Base-by-base conservation (phyloP, 2,329 filamentous ascomycete species). In the Thielaviopsis punctulata region DNA sequence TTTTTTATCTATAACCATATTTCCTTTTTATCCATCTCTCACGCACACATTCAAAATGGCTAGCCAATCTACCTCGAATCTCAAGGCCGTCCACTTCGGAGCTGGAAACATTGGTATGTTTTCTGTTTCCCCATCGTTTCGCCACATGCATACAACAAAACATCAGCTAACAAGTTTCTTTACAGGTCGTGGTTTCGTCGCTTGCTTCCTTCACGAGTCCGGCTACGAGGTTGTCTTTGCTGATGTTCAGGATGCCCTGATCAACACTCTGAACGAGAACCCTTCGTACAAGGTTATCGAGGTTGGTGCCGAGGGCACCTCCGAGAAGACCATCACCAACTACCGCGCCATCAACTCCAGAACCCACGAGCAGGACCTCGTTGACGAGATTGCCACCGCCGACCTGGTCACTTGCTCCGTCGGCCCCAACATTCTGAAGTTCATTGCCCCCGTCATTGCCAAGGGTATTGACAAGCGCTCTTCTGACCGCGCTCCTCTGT, bases 281-380 rank as follows among this genome's bases (percentile, higher is more conserved):
- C 73, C 80, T 52, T 84, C 79, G 13, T 98, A 96, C 76, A 81
- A 83, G 58, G 90, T 98, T 64, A 93, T 90, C 55, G 89, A 95
- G 70, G 87, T 95, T 60, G 88, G 88, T 58, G 75, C 80, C 48
- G 84, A 93, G 55, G 88, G 86, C 60, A 88, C 88, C 62, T 77
- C 75, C 53, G 80, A 80, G 62, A 88, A 85, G 68, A 83, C 72
- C 61, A 94, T 98, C 69, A 84, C 85, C 68, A 92, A 95, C 72
- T 96, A 95, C 75, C 86, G 87, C 51, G 92, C 92, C 68, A 84
- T 96, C 76, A 95, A 96, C 79, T 93, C 87, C 60, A 88, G 85
- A 70, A 80, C 82, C 58, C 73, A 95, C 64, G 84, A 93, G 70
- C 74, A 75, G 51, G 81, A 90, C 52, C 79, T 95, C 52, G 69